phyloP scores from a whole-genome alignment of 768 basidiomycete genomes.

The Lactarius sanguifluus region DNA sequence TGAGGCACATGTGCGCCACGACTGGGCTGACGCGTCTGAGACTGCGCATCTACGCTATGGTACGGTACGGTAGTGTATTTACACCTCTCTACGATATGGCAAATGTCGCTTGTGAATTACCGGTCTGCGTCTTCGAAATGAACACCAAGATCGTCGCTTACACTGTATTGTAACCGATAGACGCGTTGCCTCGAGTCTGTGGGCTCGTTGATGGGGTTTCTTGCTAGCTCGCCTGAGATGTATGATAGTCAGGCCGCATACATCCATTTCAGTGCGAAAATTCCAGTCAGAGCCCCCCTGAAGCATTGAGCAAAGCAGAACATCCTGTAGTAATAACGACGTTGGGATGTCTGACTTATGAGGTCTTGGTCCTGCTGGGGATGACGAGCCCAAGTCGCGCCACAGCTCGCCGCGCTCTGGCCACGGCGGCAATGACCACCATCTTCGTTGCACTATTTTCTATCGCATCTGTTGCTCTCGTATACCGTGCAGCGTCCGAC shows the following conservation, averaged over 20 bases:
- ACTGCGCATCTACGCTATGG: background rate
- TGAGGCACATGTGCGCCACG: background rate
- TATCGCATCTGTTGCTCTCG: constrained; percentile 2
- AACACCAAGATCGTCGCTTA: background rate
- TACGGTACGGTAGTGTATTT: background rate
- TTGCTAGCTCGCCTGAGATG: background rate
- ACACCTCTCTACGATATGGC: background rate
- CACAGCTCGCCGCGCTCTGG: background rate
- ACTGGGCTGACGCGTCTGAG: background rate
- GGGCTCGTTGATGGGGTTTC: background rate
- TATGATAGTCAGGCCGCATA: background rate
- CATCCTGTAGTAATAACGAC: no score
- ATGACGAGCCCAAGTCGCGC: no score
- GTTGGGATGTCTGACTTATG: no score
- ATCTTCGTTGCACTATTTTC: constrained; percentile 18
- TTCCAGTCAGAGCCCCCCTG: background rate
- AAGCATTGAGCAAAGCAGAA: background rate
- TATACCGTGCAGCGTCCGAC: constrained; percentile 22
- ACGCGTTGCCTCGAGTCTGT: background rate
- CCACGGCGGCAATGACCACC: constrained; percentile 19
- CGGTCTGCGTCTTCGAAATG: background rate
- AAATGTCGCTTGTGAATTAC: no score
- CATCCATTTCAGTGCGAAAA: background rate
- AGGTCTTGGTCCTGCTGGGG: no score
- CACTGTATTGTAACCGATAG: background rate